Conservation (phyloP, 2,329 filamentous ascomycete genomes). For the Sporothrix globosa region DNA sequence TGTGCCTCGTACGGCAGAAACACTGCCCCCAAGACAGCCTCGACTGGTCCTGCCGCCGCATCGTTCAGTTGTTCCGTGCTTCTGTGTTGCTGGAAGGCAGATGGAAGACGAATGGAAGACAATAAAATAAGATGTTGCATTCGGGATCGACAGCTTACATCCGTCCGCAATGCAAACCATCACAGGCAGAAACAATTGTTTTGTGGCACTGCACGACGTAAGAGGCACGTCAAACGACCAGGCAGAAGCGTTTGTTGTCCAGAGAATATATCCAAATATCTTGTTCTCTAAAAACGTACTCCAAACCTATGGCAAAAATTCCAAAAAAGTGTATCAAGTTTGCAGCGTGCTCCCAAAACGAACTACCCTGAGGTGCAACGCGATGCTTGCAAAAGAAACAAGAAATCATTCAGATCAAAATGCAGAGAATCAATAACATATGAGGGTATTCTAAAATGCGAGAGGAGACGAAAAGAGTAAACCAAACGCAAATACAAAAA, state of each 20-base stretch:
- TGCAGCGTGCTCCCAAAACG: slow-evolving; percentile 12
- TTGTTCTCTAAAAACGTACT: background rate
- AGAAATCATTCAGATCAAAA: background rate
- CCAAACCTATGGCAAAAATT: background rate
- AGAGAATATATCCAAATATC: background rate
- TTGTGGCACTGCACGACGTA: background rate
- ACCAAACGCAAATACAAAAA: background rate
- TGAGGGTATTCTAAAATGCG: slow-evolving; percentile 23
- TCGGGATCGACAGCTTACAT: background rate
- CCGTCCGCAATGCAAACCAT: no score
- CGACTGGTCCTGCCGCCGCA: no score
- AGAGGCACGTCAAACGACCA: background rate
- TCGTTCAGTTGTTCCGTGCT: slow-evolving; percentile 5
- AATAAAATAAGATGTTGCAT: no score
- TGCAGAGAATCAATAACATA: slow-evolving; percentile 2
- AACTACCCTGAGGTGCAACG: slow-evolving; percentile 12
- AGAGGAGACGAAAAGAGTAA: background rate
- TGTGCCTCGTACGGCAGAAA: no score
- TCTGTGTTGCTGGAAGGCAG: background rate
- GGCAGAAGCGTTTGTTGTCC: background rate
- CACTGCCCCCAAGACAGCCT: no score
- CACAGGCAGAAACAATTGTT: background rate
- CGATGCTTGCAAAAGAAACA: slow-evolving; percentile 17
- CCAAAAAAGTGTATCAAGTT: background rate
- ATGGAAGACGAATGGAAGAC: background rate